These are phyloP conservation scores for Miamiensis avidus DNA, from an alignment of 169 alveolate genomes.

Conservation along the genomic window DNA sequence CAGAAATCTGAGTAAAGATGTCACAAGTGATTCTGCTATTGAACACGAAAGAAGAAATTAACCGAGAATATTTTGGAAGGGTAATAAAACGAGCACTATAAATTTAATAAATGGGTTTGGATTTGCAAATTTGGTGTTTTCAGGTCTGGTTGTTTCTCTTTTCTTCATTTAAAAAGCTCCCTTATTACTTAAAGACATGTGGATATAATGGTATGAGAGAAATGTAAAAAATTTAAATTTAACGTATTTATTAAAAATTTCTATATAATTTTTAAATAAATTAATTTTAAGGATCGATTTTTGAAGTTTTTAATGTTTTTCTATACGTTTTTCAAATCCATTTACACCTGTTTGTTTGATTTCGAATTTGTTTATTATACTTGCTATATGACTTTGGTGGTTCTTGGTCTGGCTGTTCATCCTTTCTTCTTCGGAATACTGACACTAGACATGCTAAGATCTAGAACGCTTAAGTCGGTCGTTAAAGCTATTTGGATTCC, in stretches of 20 bases:
- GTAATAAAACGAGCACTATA: conserved; percentile 24
- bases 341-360: conserved; percentile 27
- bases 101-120: conserved; percentile 24
- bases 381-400: conserved; percentile 29
- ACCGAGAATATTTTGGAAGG: conserved; percentile 33
- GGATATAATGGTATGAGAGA: conserved; percentile 17
- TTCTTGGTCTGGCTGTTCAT: conserved; percentile 39
- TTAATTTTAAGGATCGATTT: conserved; percentile 14
- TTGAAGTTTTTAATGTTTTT: background rate
- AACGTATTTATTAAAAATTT: background rate
- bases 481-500: conserved; percentile 50
- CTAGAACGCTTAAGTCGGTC: conserved; percentile 16
- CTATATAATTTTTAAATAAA: background rate
- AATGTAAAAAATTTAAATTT: background rate
- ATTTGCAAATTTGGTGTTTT: conserved; percentile 30
- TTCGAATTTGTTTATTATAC: conserved; percentile 45
- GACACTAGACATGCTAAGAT: conserved; percentile 33
- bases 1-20: background rate
- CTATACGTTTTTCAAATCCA: background rate
- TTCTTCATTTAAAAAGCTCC: conserved; percentile 42
- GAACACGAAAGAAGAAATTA: conserved; percentile 27
- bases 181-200: conserved; percentile 36
- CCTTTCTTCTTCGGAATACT: conserved; percentile 42
- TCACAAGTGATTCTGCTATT: background rate
- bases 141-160: conserved; percentile 23